Evolutionary conservation across 352 stramenopile genomes (phyloP).

Genomic region (Globisporangium cystogenes): DNA sequence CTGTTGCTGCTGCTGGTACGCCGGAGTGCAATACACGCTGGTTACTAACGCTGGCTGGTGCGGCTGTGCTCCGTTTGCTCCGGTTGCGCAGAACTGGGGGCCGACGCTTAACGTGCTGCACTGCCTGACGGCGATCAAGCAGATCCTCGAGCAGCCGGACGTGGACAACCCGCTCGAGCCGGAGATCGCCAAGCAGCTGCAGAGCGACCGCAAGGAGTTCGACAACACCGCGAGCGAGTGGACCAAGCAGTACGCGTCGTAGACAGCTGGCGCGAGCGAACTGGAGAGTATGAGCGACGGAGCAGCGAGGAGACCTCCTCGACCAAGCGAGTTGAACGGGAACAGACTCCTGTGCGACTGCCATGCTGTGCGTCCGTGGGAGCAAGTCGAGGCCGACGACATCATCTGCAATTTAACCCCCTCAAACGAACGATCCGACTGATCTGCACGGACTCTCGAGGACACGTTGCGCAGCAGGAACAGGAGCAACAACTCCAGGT

Average conservation of each 20-base stretch:
- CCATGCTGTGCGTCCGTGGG: too few relatives aligned
- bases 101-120: constrained; percentile 93
- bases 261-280: constrained; percentile 7
- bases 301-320: not conserved
- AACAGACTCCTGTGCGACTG: too few relatives aligned
- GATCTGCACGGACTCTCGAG: too few relatives aligned
- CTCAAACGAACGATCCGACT: too few relatives aligned
- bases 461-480: too few relatives aligned
- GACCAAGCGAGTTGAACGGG: too few relatives aligned
- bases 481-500: too few relatives aligned
- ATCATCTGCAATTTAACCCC: too few relatives aligned
- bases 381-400: too few relatives aligned
- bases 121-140: constrained; percentile 90
- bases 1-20: constrained; percentile 9
- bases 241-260: constrained; percentile 89
- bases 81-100: constrained; percentile 86
- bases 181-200: constrained; percentile 92
- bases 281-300: not conserved
- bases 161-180: constrained; percentile 96
- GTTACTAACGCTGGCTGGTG: too few relatives aligned
- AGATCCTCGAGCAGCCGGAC: constrained; percentile 94
- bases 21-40: too few relatives aligned
- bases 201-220: constrained; percentile 92
- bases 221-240: constrained; percentile 91
- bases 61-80: too few relatives aligned